Evolutionary conservation across 768 basidiomycete genomes (phyloP).

Genomic region (Serpula lacrymans): DNA sequence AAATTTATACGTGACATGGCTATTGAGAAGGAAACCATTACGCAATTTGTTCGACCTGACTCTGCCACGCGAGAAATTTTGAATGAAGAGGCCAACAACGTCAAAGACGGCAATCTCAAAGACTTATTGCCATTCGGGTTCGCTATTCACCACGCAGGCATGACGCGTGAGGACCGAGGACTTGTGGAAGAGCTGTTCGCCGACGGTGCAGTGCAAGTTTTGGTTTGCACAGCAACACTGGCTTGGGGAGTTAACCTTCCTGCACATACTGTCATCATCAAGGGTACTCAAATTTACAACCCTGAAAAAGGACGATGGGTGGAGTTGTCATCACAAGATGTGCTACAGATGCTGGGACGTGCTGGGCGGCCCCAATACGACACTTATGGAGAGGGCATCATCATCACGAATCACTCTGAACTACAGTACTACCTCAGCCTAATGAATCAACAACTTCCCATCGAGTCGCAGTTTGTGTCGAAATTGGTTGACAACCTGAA

Average conservation of each 20-base stretch:
- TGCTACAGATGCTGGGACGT: constrained; percentile 97
- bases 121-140: constrained; percentile 96
- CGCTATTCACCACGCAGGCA: constrained; percentile 96
- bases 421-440: constrained; percentile 95
- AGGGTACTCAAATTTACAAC: constrained; percentile 99
- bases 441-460: constrained; percentile 96
- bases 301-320: constrained; percentile 99
- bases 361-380: constrained; percentile 98
- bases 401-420: constrained; percentile 97
- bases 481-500: constrained; percentile 95
- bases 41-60: constrained; percentile 93
- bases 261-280: constrained; percentile 97
- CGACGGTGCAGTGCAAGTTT: constrained; percentile 87
- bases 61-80: constrained; percentile 90
- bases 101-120: constrained; percentile 77
- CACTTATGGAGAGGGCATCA: constrained; percentile 95
- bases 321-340: constrained; percentile 92
- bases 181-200: constrained; percentile 93
- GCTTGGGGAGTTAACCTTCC: constrained; percentile 99
- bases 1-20: constrained; percentile 93
- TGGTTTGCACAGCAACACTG: constrained; percentile 96
- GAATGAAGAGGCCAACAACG: constrained; percentile 76
- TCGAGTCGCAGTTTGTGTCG: constrained; percentile 91
- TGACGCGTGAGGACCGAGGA: constrained; percentile 87
- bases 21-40: constrained; percentile 94